Conservation (phyloP, 1,139 yeast genomes). For the Taphrina communis region DNA sequence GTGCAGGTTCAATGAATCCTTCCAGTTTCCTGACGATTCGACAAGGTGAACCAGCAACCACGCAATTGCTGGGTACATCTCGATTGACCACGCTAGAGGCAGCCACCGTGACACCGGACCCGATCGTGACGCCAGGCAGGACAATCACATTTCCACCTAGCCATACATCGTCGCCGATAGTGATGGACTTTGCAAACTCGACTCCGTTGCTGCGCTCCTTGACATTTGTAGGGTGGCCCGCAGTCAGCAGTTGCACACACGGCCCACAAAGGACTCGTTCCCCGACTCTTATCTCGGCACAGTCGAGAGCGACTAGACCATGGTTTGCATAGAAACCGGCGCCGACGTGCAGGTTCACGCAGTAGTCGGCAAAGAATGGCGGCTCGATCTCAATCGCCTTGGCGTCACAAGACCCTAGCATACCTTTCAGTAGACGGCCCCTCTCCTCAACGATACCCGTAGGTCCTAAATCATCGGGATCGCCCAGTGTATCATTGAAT, state of each 20-base stretch:
- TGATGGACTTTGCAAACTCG: conserved; percentile 64
- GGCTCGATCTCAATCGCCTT: conserved; percentile 57
- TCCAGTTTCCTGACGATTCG: conserved; percentile 20
- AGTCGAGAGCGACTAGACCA: conserved; percentile 65
- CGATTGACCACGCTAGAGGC: conserved; percentile 67
- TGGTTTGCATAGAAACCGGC: conserved; percentile 59
- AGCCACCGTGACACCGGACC: conserved; percentile 67
- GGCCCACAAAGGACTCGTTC: conserved; percentile 68
- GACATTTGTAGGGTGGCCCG: conserved; percentile 68
- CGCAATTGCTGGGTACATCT: conserved; percentile 20
- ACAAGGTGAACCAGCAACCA: conserved; percentile 20
- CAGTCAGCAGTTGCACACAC: conserved; percentile 64
- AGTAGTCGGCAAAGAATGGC: conserved; percentile 64
- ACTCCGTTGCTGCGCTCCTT: conserved; percentile 55
- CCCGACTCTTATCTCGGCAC: conserved; percentile 67
- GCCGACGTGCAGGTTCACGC: conserved; percentile 61
- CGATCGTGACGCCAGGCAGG: conserved; percentile 71
- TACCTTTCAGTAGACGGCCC: conserved; percentile 48
- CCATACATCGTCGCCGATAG: conserved; percentile 71
- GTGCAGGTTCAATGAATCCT: conserved; percentile 14
- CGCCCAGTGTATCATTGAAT: conserved; percentile 35
- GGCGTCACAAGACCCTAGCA: conserved; percentile 55
- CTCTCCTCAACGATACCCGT: conserved; percentile 42
- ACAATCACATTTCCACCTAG: conserved; percentile 63
- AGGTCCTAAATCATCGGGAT: conserved; percentile 48